Percentiles rank a stretch among this genome's conserved stretches.
phyloP scores from a whole-genome alignment of 2,329 filamentous ascomycete species.

The Cordyceps militaris region DNA sequence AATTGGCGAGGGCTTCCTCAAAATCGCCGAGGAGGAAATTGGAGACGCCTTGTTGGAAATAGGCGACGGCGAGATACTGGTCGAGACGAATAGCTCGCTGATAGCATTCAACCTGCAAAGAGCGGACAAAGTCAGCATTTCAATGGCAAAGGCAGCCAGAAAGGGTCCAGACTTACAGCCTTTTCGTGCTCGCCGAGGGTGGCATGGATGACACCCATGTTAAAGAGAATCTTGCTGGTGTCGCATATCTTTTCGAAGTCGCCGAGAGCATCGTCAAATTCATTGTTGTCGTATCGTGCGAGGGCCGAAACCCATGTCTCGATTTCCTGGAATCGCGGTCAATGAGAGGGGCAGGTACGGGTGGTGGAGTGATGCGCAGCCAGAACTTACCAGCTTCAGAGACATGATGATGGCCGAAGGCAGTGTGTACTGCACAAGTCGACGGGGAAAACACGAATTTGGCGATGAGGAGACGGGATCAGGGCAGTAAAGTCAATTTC shows the following conservation, averaged over 20 bases:
- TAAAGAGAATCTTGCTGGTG: constrained; percentile 97
- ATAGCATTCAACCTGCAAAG: constrained; percentile 77
- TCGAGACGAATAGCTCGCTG: constrained; percentile 86
- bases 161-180: constrained; percentile 59
- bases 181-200: constrained; percentile 93
- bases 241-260: constrained; percentile 84
- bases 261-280: constrained; percentile 82
- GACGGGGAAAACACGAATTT: background rate
- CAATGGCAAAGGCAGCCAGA: constrained; percentile 9
- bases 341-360: background rate
- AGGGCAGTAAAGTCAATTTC: background rate
- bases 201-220: constrained; percentile 95
- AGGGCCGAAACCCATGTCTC: constrained; percentile 96
- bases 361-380: background rate
- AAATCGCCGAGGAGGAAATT: constrained; percentile 97
- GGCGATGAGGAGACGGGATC: background rate
- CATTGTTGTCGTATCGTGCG: constrained; percentile 89
- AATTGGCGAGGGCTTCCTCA: constrained; percentile 93
- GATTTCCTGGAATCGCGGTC: constrained; percentile 64
- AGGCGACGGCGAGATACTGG: constrained; percentile 92
- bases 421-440: background rate
- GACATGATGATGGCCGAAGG: constrained; percentile 41
- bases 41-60: constrained; percentile 97
- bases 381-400: constrained; percentile 48
- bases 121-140: constrained; percentile 8